Conservation (phyloP, 768 basidiomycete species). For the Serendipita vermifera region DNA sequence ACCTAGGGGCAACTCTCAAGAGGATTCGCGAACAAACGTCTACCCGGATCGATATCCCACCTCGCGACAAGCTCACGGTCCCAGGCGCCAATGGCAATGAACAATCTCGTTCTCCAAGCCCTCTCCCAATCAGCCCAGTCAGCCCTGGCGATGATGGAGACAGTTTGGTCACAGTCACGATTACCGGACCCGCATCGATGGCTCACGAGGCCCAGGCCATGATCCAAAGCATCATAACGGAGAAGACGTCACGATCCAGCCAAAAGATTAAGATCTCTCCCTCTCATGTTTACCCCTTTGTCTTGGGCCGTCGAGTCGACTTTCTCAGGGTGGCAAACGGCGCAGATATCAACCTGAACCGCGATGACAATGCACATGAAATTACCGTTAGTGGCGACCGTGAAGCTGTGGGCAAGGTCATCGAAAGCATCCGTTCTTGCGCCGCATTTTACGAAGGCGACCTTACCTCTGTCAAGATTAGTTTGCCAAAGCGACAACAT, state of each 20-base stretch:
- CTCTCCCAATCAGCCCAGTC: conserved; percentile 34
- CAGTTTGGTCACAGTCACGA: conserved; percentile 63
- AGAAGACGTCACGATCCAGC: conserved; percentile 63
- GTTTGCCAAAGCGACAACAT: conserved; percentile 87
- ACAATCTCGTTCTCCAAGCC: conserved; percentile 30
- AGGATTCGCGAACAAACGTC: conserved; percentile 83
- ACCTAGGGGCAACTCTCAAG: conserved; percentile 71
- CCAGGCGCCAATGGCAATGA: conserved; percentile 40
- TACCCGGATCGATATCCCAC: conserved; percentile 84
- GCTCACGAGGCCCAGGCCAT: conserved; percentile 66
- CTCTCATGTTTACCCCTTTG: conserved; percentile 72
- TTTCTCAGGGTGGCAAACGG: conserved; percentile 55
- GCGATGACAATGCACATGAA: conserved; percentile 35
- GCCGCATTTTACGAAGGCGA: conserved; percentile 42
- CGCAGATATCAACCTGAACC: conserved; percentile 38
- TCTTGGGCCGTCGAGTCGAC: conserved; percentile 46
- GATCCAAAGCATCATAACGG: conserved; percentile 73
- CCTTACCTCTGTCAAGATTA: conserved; percentile 56
- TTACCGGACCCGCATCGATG: conserved; percentile 71
- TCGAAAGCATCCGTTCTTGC: conserved; percentile 59
- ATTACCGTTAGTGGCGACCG: conserved; percentile 78
- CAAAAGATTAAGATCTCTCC: conserved; percentile 79
- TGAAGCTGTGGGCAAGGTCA: conserved; percentile 61
- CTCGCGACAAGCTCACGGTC: conserved; percentile 43
- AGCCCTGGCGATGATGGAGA: conserved; percentile 58